phyloP scores from a whole-genome alignment of 345 rosid genomes.

The Euphorbia peplus region DNA sequence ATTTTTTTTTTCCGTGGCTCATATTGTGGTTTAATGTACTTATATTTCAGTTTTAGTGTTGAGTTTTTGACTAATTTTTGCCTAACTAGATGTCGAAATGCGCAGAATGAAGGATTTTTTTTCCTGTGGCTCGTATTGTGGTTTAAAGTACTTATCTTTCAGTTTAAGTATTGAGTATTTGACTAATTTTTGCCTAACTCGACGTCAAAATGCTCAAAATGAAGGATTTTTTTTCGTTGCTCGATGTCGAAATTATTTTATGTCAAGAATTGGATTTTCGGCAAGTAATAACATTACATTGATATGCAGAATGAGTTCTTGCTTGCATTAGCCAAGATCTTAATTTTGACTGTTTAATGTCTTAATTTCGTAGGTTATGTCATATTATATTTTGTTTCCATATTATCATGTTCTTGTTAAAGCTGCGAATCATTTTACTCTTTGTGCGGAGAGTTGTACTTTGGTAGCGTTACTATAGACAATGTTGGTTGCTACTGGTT shows the following conservation, averaged over 20 bases:
- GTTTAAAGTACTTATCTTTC: neutral
- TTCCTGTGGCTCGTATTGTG: neutral
- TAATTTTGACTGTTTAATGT: neutral
- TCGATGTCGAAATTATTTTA: too few relatives aligned
- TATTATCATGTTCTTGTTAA: neutral
- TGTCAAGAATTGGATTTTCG: neutral
- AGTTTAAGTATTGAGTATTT: too few relatives aligned
- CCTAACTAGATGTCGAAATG: neutral
- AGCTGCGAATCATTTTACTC: neutral
- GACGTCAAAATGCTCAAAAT: too few relatives aligned
- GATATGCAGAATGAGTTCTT: neutral
- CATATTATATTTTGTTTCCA: neutral
- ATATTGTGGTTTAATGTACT: neutral
- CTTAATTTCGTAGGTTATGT: neutral
- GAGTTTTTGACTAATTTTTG: neutral
- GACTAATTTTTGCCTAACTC: too few relatives aligned
- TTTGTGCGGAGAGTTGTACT: neutral
- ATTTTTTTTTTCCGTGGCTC: neutral
- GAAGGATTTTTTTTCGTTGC: too few relatives aligned
- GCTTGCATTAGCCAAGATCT: neutral
- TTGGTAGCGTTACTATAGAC: neutral
- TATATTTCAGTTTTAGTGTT: too few relatives aligned
- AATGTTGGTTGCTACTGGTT: slow-evolving; percentile 21
- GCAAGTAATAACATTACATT: neutral
- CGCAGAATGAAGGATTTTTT: neutral